A percentile compares a stretch with the other conserved stretches of the same genome.
phyloP scores from a whole-genome alignment of 208 protist species.

The Wallacemonas sp. region DNA sequence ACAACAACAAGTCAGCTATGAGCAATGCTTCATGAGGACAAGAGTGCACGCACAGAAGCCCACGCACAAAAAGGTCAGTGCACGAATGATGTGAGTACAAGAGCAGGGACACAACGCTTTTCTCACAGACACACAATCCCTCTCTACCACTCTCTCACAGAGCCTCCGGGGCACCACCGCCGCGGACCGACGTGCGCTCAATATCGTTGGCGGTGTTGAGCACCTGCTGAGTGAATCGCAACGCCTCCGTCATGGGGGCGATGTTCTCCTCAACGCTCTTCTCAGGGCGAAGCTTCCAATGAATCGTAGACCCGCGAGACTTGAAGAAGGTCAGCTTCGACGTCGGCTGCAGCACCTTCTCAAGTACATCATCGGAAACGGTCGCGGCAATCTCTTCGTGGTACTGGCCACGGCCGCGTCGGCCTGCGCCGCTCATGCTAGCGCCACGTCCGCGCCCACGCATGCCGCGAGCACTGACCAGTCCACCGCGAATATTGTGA shows the following conservation, averaged over 20 bases:
- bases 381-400: neutral
- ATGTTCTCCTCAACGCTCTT: constrained; percentile 71
- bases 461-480: constrained; percentile 11
- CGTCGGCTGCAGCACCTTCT: constrained; percentile 48
- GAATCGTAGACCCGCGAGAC: constrained; percentile 67
- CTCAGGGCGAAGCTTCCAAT: constrained; percentile 78
- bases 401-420: constrained; percentile 2
- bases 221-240: constrained; percentile 77
- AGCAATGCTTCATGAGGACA: no score
- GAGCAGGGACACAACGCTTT: no score
- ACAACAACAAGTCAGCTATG: no score
- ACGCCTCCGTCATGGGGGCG: constrained; percentile 72
- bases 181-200: constrained; percentile 65
- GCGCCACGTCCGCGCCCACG: constrained; percentile 17
- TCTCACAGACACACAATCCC: no score
- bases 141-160: no score
- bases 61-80: no score
- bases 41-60: no score
- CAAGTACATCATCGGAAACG: constrained; percentile 24
- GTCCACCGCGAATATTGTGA: constrained; percentile 13
- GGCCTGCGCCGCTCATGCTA: neutral
- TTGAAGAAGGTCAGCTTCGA: constrained; percentile 83
- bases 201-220: constrained; percentile 83
- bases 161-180: constrained; percentile 68
- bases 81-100: no score